Base-by-base conservation (phyloP, 106 monocot species). In the Dendrobium nobile region DNA sequence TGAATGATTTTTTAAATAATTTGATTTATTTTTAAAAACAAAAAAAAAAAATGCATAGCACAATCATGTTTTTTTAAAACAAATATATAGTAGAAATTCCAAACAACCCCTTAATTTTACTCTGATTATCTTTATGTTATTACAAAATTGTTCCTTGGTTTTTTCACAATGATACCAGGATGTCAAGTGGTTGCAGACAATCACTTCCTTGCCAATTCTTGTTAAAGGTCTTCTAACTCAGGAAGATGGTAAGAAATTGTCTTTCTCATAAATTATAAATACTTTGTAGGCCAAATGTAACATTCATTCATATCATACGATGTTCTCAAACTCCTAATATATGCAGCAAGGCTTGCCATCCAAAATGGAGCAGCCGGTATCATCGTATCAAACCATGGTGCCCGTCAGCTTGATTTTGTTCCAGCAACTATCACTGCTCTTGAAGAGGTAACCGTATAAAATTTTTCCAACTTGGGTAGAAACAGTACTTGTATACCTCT, bases 331-430 rank as follows among this genome's bases (percentile, higher is more conserved):
- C 42, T 47, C 75, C 47, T 45, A 75, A 19, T 45, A 48, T 9
- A 65, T 84, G 68, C 88, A 92, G 92, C 88, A 43, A 82, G 84
- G 55, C 48, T 82, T 59, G 92, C 92, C 22, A 48, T 92, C 8
- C 81, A 92, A 79, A 47, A 10, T 58, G 88, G 90, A n/a, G 88
- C 68, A 31, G 86, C 87, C 44, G 90, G 90, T 51, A 90, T 92
- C 26, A 86, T 92, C 31, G 88, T 92, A 22, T 92, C 92, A 24
- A 92, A 92, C 75, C 92, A 92, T 56, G 92, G 92, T 40, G 92
- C 86, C 70, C 92, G 89, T 64, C 92, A 92, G 82, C 86, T 92
- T 48, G 88, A 92, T 78, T 92, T 88, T 84, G 72, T 81, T 43
- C 90, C 89, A 41, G 92, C 90, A 77, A 82, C 92, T 26, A 86